Base-by-base conservation (phyloP, 2,329 filamentous ascomycete genomes). In the Taxawa tesnikishii region DNA sequence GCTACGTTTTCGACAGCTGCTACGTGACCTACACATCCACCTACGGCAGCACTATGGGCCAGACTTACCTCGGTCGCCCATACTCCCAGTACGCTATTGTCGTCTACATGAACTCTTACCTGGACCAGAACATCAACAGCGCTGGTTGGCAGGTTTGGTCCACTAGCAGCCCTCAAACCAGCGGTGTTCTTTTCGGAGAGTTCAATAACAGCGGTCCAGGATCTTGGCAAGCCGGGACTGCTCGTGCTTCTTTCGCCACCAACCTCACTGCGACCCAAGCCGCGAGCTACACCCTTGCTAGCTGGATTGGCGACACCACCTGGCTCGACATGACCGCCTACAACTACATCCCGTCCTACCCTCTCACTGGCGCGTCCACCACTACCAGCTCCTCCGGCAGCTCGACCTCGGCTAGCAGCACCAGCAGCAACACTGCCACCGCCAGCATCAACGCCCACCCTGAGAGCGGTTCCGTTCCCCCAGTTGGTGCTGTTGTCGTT, bases 401-500 rank as follows among this genome's bases (percentile, higher is more conserved):
- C n/a, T n/a, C n/a, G 3, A 38, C 42, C 2, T 38, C 38, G 4
- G 39, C 43, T 2, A 31, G 46, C n/a, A 47, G 48, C 0, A 36
- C 43, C 1, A 45, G 43, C 3, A 39, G 38, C 13, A 34, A 43
- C 15, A 40, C 47, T 4, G 43, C 48, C 7, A 55, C 46, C 40
- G 48, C 53, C 10, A 54, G 41, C 8, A 28, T 44, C 34, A 42
- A 56, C 35, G 38, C 48, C 11, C 54, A 59, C 26, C 63, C 62
- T 5, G 50, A 57, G 0, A 60, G 53, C 28, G 62, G 62, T 8
- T 60, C 52, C 1, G 38, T 44, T 1, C 59, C 62, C 8, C 60
- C 62, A 4, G 35, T 45, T 7, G 54, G 51, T 3, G 61, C 63
- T 4, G 51, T 66, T 1, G 37, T 62, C 5, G 63, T 67, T 0